Evolutionary conservation across 345 rosid species (phyloP).

Genomic region (Citrus mangshanensis): DNA sequence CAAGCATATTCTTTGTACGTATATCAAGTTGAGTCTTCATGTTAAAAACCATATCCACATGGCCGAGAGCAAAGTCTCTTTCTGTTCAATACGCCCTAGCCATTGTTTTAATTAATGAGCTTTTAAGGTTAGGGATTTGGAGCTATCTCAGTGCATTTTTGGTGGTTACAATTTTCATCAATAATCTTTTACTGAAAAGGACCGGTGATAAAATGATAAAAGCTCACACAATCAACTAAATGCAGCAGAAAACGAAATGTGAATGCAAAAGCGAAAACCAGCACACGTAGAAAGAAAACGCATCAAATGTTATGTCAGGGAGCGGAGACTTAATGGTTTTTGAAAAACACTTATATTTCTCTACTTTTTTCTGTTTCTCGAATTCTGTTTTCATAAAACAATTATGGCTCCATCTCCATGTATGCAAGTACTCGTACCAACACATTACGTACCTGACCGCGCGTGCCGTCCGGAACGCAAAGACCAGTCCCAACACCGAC

Average conservation of each 20-base stretch:
- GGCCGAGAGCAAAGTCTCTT: background rate
- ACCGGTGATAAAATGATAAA: constrained; percentile 1
- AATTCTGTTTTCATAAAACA: background rate
- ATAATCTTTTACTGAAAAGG: background rate
- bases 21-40: background rate
- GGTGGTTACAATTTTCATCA: background rate
- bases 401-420: background rate
- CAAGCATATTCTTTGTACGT: too few species aligned
- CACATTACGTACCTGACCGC: constrained; percentile 42
- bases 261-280: constrained; percentile 22
- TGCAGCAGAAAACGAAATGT: constrained; percentile 25
- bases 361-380: constrained; percentile 5
- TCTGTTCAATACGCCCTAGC: background rate
- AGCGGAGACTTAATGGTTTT: background rate
- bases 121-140: constrained; percentile 6
- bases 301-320: constrained; percentile 6
- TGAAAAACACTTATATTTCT: background rate
- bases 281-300: constrained; percentile 13
- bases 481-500: constrained; percentile 30
- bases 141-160: background rate
- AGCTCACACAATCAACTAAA: background rate
- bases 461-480: constrained; percentile 79
- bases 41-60: background rate
- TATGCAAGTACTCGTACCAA: background rate
- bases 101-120: background rate